Conservation (phyloP, 2,329 filamentous ascomycete species). For the Trichoderma endophyticum region DNA sequence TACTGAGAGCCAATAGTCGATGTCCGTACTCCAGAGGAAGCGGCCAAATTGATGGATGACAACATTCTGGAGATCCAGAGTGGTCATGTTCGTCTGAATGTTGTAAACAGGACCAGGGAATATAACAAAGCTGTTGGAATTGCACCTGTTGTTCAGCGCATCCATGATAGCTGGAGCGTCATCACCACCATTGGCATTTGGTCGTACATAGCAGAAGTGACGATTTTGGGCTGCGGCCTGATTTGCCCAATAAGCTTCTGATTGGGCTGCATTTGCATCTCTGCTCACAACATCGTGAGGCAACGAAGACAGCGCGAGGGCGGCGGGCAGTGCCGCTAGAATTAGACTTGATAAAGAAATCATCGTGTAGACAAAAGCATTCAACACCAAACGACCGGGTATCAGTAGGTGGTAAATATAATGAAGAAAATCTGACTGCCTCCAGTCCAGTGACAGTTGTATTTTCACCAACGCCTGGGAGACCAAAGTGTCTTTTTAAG, state of each 20-base stretch:
- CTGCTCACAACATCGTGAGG: not conserved
- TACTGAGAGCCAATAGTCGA: slow-evolving; percentile 50
- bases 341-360: not conserved
- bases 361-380: not conserved
- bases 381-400: not conserved
- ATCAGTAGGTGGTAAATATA: not conserved
- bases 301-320: not conserved
- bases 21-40: slow-evolving; percentile 42
- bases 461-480: not conserved
- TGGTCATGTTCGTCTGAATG: slow-evolving; percentile 36
- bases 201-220: slow-evolving; percentile 31
- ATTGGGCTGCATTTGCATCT: not conserved
- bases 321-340: slow-evolving; percentile 4
- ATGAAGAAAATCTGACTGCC: not conserved
- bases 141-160: slow-evolving; percentile 33
- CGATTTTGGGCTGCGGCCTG: slow-evolving; percentile 24
- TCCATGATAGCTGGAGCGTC: slow-evolving; percentile 32
- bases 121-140: slow-evolving; percentile 30
- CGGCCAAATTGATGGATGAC: slow-evolving; percentile 44
- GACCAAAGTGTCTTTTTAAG: not conserved
- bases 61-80: slow-evolving; percentile 32
- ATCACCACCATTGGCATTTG: slow-evolving; percentile 28
- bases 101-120: slow-evolving; percentile 35
- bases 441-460: not conserved
- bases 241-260: slow-evolving; percentile 8